Base-by-base conservation (phyloP, 1,284 basidiomycete genomes). In the Malassezia caprae region DNA sequence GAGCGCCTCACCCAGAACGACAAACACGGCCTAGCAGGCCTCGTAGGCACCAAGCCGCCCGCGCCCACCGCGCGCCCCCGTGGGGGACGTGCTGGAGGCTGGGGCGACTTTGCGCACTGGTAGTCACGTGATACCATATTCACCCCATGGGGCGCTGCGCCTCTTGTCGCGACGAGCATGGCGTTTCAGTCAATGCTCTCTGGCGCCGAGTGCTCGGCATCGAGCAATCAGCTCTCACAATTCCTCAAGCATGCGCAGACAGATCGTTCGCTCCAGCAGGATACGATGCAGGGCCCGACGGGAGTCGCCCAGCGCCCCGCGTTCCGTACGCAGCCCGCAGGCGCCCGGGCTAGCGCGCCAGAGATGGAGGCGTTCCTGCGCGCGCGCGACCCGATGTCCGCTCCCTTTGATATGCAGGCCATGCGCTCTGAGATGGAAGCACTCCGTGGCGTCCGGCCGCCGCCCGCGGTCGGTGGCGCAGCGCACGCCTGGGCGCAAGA, bases 171-270 rank as follows among this genome's bases (percentile, higher is more conserved):
- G 4, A 4, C 4, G 15, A 30, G 42, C 28, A 76, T 76, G 76
- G 64, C 76, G 12, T 77, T 79, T 60, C 69, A 76, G 51, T 72
- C 78, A 55, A 82, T 96, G 60, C 83, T 96, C 62, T 90, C 87
- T 52, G 90, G 90, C 61, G 83, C 89, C 51, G 91, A 93, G 77
- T 94, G 91, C 76, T 86, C 86, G 8, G 82, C 84, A 21, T 80
- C 84, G 6, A 81, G 84, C 52, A 96, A 96, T 73, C 89, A 90
- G 4, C 80, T 98, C 28, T 84, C 87, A 17, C 86, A 90, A 68
- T 84, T 96, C 40, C 79, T 93, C 57, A 96, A 96, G 76, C 87
- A 94, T 66, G 84, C 90, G 4, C 88, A 90, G 60, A 84, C 84
- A 3, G 91, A 96, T 77, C 83, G 86, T 53, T 89, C 87, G 69